Conservation (phyloP, 2,329 filamentous ascomycete genomes). For the Cyanodermella asteris region DNA sequence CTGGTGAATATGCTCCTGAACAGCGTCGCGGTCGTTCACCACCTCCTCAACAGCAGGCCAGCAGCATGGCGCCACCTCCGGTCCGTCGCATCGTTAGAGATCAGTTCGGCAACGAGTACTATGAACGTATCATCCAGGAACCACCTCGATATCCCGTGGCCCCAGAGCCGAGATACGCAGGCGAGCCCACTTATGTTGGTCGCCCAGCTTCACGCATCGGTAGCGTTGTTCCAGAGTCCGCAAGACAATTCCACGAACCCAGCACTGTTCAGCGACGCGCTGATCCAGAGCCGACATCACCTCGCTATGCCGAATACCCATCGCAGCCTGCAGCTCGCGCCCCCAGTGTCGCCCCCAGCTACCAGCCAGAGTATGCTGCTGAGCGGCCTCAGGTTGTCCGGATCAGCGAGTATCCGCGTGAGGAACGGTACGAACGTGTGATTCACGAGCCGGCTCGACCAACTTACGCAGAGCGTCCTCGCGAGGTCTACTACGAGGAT, state of each 20-base stretch:
- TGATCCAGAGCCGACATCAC: conserved; percentile 1
- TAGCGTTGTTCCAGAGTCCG: conserved; percentile 4
- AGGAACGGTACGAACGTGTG: conserved; percentile 5
- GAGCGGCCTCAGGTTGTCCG: conserved; percentile 4
- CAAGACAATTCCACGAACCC: conserved; percentile 4
- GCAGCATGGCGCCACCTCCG: conserved; percentile 27
- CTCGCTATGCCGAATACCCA: conserved; percentile 5
- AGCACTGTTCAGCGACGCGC: conserved; percentile 5
- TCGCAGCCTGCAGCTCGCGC: conserved; percentile 1
- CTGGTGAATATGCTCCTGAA: conserved; percentile 11
- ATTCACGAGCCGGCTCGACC: not conserved
- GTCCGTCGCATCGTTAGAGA: conserved; percentile 56
- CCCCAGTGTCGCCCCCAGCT: conserved; percentile 3
- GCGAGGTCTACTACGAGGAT: too few relatives aligned
- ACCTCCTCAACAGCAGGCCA: conserved; percentile 21
- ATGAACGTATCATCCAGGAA: conserved; percentile 27
- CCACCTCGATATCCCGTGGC: conserved; percentile 15
- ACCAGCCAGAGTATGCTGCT: conserved; percentile 4
- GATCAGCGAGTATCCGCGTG: conserved; percentile 4
- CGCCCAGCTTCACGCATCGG: conserved; percentile 2
- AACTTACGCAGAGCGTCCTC: conserved; percentile 1
- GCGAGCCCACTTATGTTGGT: conserved; percentile 6
- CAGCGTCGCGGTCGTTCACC: conserved; percentile 15
- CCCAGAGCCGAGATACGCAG: conserved; percentile 6
- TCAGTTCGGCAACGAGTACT: conserved; percentile 63